phyloP scores from a whole-genome alignment of 208 protist genomes.

The Crithidia expoeki region DNA sequence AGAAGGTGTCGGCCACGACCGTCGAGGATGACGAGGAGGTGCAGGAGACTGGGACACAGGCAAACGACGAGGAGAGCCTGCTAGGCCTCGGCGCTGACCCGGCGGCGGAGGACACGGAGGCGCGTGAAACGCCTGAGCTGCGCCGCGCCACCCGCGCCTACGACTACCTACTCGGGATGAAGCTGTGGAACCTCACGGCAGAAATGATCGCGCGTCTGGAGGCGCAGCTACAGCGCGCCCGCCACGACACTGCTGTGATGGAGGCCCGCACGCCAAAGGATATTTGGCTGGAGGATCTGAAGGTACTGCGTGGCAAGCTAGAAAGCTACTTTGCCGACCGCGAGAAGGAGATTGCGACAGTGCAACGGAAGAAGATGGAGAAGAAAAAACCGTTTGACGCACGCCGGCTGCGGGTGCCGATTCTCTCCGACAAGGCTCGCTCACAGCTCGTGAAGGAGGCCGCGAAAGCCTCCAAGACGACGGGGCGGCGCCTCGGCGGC shows the following conservation, averaged over 20 bases:
- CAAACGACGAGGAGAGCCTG: conserved; percentile 33
- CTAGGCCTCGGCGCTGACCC: conserved; percentile 22
- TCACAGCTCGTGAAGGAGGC: conserved; percentile 66
- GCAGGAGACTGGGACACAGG: neutral
- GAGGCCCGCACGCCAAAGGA: conserved; percentile 76
- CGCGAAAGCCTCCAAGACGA: conserved; percentile 56
- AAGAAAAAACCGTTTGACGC: conserved; percentile 81
- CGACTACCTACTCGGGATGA: conserved; percentile 99
- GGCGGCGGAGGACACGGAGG: conserved; percentile 32
- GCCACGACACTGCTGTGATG: conserved; percentile 81
- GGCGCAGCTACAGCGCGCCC: conserved; percentile 79
- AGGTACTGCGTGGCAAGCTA: conserved; percentile 68
- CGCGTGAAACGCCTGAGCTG: conserved; percentile 57
- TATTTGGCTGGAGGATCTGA: conserved; percentile 90
- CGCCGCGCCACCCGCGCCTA: conserved; percentile 88
- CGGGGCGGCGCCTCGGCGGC: conserved; percentile 12
- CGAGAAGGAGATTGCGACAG: conserved; percentile 65
- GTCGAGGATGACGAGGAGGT: conserved; percentile 65
- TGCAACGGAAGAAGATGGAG: conserved; percentile 87
- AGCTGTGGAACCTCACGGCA: conserved; percentile 96
- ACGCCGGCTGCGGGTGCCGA: conserved; percentile 74
- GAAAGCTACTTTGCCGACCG: conserved; percentile 67
- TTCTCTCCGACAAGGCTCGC: conserved; percentile 87
- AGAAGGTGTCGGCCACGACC: conserved; percentile 81
- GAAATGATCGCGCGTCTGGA: conserved; percentile 96